Evolutionary conservation across 2,329 filamentous ascomycete species (phyloP).

Genomic region (Chaetomiaceae sp.): DNA sequence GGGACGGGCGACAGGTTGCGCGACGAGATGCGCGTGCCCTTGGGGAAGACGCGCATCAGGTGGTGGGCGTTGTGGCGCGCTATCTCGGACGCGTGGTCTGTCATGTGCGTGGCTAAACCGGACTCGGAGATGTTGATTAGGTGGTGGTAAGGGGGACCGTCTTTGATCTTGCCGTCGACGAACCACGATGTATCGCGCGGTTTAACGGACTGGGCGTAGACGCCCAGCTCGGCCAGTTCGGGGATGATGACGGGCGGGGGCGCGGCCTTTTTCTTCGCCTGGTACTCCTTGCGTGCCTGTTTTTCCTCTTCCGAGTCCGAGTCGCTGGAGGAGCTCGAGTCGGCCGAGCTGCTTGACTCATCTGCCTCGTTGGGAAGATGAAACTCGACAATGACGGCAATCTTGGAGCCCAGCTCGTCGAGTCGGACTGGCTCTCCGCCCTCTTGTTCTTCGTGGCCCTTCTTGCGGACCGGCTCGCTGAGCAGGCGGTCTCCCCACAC

Average conservation of each 20-base stretch:
- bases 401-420: constrained; percentile 56
- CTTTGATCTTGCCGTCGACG: constrained; percentile 41
- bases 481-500: constrained; percentile 58
- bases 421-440: constrained; percentile 45
- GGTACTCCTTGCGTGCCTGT: constrained; percentile 51
- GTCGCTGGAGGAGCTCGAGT: background rate
- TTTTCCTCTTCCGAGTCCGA: constrained; percentile 34
- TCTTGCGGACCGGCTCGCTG: constrained; percentile 51
- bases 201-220: constrained; percentile 68
- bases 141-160: constrained; percentile 55
- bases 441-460: constrained; percentile 52
- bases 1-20: constrained; percentile 58
- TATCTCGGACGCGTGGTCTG: constrained; percentile 41
- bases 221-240: constrained; percentile 60
- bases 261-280: constrained; percentile 46
- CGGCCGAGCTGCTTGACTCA: constrained; percentile 29
- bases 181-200: constrained; percentile 64
- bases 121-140: constrained; percentile 67
- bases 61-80: constrained; percentile 58
- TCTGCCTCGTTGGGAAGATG: constrained; percentile 51
- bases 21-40: constrained; percentile 64
- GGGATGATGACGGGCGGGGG: constrained; percentile 52
- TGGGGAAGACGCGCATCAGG: constrained; percentile 67
- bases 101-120: constrained; percentile 48
- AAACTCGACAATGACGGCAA: constrained; percentile 65